Evolutionary conservation across 768 basidiomycete species (phyloP).

Genomic region (Phaeotremella skinneri): DNA sequence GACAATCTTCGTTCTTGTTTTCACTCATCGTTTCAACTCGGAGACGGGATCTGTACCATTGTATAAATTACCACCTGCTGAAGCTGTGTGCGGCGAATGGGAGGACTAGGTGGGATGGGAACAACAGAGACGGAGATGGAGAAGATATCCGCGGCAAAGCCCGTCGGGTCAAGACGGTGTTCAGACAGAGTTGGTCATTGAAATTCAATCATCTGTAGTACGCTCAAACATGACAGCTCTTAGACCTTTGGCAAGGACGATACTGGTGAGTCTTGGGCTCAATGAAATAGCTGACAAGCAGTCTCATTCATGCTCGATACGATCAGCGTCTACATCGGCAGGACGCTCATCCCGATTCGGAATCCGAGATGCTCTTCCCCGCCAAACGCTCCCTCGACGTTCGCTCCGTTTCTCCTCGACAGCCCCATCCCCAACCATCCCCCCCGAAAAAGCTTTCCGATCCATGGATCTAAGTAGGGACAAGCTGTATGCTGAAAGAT

Average conservation of each 20-base stretch:
- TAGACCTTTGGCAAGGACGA: background rate
- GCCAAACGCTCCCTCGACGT: background rate
- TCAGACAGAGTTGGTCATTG: no score
- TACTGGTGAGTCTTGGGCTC: background rate
- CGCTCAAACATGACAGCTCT: background rate
- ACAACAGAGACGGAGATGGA: no score
- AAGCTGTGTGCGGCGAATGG: no score
- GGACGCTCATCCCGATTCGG: background rate
- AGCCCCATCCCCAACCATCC: background rate
- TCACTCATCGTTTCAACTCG: no score
- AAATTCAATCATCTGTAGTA: no score
- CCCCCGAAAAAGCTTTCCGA: conserved; percentile 20
- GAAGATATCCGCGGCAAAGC: no score
- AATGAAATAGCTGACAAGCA: background rate
- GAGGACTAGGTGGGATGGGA: no score
- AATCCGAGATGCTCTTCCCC: background rate
- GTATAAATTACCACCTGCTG: no score
- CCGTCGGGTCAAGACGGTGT: no score
- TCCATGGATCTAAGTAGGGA: conserved; percentile 31
- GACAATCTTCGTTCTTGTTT: background rate
- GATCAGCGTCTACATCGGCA: background rate
- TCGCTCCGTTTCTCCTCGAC: background rate
- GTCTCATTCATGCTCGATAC: background rate
- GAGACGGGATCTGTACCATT: no score
- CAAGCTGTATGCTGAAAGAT: conserved; percentile 39